phyloP scores from a whole-genome alignment of 495 filamentous ascomycete species.

The Tuber indicum region DNA sequence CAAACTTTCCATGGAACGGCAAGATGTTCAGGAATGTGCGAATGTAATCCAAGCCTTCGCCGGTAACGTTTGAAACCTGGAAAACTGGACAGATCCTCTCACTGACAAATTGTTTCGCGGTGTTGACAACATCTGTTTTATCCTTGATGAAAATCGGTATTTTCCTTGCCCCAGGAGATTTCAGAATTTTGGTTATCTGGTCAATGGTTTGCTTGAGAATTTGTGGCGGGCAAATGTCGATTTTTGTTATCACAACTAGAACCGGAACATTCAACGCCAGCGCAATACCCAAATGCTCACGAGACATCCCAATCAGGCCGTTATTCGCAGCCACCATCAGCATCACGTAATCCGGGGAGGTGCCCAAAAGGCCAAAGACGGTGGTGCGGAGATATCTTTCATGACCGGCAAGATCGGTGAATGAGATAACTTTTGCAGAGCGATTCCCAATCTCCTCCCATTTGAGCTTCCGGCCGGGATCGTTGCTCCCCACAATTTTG shows the following conservation, averaged over 20 bases:
- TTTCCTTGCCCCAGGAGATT: conserved; percentile 86
- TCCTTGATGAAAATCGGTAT: conserved; percentile 97
- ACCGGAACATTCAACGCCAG: conserved; percentile 92
- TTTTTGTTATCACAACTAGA: conserved; percentile 97
- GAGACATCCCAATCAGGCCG: conserved; percentile 94
- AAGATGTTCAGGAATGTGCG: conserved; percentile 92
- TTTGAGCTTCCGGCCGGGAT: conserved; percentile 77
- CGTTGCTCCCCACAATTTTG: conserved; percentile 71
- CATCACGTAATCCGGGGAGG: conserved; percentile 94
- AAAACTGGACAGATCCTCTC: conserved; percentile 96
- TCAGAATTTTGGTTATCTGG: conserved; percentile 86
- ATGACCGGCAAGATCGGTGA: conserved; percentile 92
- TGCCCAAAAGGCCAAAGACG: conserved; percentile 89
- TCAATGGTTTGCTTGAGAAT: conserved; percentile 89
- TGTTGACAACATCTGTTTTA: conserved; percentile 85
- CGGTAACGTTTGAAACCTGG: conserved; percentile 96
- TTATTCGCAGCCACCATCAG: conserved; percentile 99
- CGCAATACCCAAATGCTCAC: conserved; percentile 94
- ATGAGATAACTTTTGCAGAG: conserved; percentile 91
- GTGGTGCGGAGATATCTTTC: conserved; percentile 94
- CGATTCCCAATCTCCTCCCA: conserved; percentile 98
- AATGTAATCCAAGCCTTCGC: conserved; percentile 69
- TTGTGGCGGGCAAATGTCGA: conserved; percentile 95
- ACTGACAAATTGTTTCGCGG: conserved; percentile 90
- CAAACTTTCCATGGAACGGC: conserved; percentile 89